Evolutionary conservation across 805 yeast species (phyloP), one percentile per base, ranked within the genome.

Genomic region (Saturnispora saitoi): DNA sequence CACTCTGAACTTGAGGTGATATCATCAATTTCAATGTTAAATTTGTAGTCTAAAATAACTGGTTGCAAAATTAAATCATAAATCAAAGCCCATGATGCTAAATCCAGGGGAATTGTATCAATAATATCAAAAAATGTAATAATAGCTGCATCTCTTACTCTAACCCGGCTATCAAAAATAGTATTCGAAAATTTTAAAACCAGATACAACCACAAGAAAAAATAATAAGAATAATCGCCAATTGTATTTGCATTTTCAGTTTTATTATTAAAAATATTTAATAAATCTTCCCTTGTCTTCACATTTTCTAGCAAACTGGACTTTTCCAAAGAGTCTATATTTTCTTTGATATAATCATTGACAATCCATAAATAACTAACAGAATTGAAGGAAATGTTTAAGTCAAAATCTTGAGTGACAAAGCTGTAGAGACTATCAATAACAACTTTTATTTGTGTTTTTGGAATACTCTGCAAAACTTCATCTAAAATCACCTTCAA

Each of bases 361-460:
- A 93, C 78, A 14, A 85, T 64, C 98, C 98, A 91, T 59, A 89
- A 90, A 55, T 89, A 85, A 56, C 96, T 86, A 8, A 89, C 85
- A 0, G 96, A 82, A 43, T 95, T 86, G 61, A 91, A 89, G 0
- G 97, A 86, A 19, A 88, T 86, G 62, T 91, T 91, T 54, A 91
- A 64, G 55, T 91, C 96, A 53, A 70, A 71, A 1, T 64, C 67
- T 58, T 93, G 98, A 2, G 73, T 66, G 31, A 87, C 81, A 64
- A 87, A 91, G 52, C 79, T 76, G 56, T 73, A 76, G 32, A 91
- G 68, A 1, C 90, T 79, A 53, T 86, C 88, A 50, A 89, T 78
- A 37, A 90, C 73, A 2, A 73, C 70, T 50, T 74, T 76, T 32
- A 86, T 70, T 48, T 82, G 83, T n/a, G 70, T 67, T 31, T 73